These are phyloP conservation scores for Populus hybrid DNA, from an alignment of 441 rosid genomes.

Conservation along the genomic window DNA sequence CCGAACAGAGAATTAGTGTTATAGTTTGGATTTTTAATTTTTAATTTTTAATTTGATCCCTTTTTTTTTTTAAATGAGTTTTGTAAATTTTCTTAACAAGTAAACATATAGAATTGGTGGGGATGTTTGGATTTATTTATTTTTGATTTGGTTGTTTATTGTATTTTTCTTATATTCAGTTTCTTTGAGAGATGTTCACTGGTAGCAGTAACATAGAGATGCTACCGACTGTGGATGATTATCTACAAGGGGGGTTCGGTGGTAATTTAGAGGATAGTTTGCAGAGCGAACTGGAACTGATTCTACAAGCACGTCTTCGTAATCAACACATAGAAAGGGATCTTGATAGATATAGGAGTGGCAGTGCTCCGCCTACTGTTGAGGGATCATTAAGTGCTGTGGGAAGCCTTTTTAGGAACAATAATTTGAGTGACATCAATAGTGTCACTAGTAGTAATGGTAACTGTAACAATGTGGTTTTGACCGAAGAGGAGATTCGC, in stretches of 20 bases:
- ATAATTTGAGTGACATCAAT: slow-evolving; percentile 38
- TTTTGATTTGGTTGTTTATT: not conserved
- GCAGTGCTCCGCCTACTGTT: slow-evolving; percentile 95
- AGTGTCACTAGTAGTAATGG: not conserved
- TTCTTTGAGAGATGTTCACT: slow-evolving; percentile 42
- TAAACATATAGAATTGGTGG: not conserved
- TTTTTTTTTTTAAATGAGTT: not conserved
- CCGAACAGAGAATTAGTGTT: not conserved
- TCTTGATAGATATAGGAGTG: slow-evolving; percentile 61
- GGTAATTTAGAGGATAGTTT: slow-evolving; percentile 58
- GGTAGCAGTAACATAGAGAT: slow-evolving; percentile 56
- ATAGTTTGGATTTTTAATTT: not conserved
- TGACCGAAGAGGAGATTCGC: slow-evolving; percentile 77
- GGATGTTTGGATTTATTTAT: not conserved
- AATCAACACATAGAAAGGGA: slow-evolving; percentile 47
- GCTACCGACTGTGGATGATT: slow-evolving; percentile 45
- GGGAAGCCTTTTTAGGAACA: slow-evolving; percentile 54
- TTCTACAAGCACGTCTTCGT: slow-evolving; percentile 54
- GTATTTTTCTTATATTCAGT: not conserved
- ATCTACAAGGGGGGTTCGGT: slow-evolving; percentile 44
- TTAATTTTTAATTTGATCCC: not conserved
- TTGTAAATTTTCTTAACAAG: not conserved
- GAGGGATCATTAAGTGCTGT: slow-evolving; percentile 83
- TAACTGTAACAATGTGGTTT: slow-evolving; percentile 30
- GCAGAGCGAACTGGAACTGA: slow-evolving; percentile 66